A percentile compares a stretch with the other conserved stretches of the same genome.
phyloP scores from a whole-genome alignment of 73 alveolate species.

The Diophrys appendiculata region DNA sequence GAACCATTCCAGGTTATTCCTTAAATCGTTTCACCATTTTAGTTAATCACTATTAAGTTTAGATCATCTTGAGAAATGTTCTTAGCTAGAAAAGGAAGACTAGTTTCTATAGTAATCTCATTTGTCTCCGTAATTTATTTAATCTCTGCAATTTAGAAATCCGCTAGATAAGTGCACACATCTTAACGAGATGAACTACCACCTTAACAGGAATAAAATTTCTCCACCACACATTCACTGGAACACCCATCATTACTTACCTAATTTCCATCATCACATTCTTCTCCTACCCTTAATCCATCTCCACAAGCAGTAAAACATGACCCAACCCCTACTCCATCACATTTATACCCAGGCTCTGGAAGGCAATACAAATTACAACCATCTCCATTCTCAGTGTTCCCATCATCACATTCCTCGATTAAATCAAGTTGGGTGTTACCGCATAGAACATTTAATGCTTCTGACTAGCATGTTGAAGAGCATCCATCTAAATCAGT shows the following conservation, averaged over 20 bases:
- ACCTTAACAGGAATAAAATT: constrained; percentile 58
- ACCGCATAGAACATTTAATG: not conserved
- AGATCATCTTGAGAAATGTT: not conserved
- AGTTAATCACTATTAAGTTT: not conserved
- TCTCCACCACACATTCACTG: constrained; percentile 48
- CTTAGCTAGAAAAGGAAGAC: not conserved
- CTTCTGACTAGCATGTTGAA: not conserved
- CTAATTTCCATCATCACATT: constrained; percentile 65
- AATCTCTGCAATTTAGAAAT: not conserved
- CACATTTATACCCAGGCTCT: constrained; percentile 30
- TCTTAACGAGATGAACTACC: constrained; percentile 38
- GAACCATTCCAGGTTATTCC: not conserved
- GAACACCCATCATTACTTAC: constrained; percentile 58
- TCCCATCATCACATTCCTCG: constrained; percentile 67
- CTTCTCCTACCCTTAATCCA: constrained; percentile 24
- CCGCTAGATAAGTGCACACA: constrained; percentile 12
- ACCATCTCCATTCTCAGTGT: constrained; percentile 47
- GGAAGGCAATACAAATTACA: constrained; percentile 20
- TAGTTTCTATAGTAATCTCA: not conserved
- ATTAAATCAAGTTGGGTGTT: no score
- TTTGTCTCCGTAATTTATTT: not conserved
- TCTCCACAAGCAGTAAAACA: constrained; percentile 17
- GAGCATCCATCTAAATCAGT: not conserved
- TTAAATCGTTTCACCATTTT: not conserved
- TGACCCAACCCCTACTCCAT: not conserved